These are phyloP conservation scores for Santalum album DNA, from an alignment of 164 flowering plant species.

Conservation along the genomic window DNA sequence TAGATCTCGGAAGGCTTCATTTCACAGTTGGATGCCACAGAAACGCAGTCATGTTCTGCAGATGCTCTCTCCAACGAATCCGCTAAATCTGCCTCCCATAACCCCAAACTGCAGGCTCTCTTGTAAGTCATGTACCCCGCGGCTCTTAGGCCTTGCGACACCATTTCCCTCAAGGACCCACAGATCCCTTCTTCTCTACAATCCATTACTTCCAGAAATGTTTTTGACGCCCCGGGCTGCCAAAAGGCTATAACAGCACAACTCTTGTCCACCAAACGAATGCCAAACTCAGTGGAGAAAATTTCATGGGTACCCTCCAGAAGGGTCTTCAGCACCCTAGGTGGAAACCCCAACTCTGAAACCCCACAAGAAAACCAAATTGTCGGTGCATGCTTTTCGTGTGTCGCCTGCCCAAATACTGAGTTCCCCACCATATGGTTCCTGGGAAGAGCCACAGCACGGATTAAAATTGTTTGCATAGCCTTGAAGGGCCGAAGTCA, in stretches of 20 bases:
- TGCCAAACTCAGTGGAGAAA: conserved; percentile 58
- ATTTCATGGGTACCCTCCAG: conserved; percentile 41
- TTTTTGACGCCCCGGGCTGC: conserved; percentile 34
- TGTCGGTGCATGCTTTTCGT: conserved; percentile 34
- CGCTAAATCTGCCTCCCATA: conserved; percentile 52
- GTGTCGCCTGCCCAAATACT: conserved; percentile 25
- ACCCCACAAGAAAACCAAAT: conserved; percentile 79
- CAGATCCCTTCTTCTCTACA: conserved; percentile 21
- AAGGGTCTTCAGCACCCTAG: conserved; percentile 29
- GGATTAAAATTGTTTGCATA: conserved; percentile 34
- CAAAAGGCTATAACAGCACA: conserved; percentile 68
- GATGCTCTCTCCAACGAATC: conserved; percentile 51
- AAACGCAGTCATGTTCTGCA: conserved; percentile 13
- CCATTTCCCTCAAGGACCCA: conserved; percentile 41
- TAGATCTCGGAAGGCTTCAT: conserved; percentile 24
- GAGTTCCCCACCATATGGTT: conserved; percentile 27
- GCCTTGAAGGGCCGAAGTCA: conserved; percentile 19
- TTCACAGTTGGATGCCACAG: conserved; percentile 7
- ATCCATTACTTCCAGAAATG: conserved; percentile 37
- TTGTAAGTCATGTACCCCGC: conserved; percentile 50
- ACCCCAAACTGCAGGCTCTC: conserved; percentile 39
- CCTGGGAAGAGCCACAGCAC: conserved; percentile 17
- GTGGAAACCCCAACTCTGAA: conserved; percentile 41
- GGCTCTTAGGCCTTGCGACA: conserved; percentile 55
- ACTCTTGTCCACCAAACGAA: conserved; percentile 50